These are phyloP conservation scores for Macrotyloma uniflorum DNA, from an alignment of 306 rosid genomes.

Conservation along the genomic window DNA sequence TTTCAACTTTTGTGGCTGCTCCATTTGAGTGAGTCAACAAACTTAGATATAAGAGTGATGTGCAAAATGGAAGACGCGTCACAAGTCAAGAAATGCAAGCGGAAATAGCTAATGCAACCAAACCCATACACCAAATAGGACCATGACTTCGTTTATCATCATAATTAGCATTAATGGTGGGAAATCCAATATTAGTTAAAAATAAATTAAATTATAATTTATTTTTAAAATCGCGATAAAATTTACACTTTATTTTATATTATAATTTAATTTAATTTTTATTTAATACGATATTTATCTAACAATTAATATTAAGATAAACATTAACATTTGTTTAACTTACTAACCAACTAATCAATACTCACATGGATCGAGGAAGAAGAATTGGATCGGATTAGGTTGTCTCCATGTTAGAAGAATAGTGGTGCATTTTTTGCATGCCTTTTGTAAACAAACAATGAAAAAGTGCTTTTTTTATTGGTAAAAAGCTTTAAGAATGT, in stretches of 20 bases:
- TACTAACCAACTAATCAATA: slow-evolving; percentile 27
- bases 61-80: slow-evolving; percentile 9
- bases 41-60: neutral
- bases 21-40: slow-evolving; percentile 39
- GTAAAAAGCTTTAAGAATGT: neutral
- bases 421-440: slow-evolving; percentile 10
- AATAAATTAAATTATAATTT: no score
- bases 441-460: neutral
- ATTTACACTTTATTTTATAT: no score
- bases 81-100: slow-evolving; percentile 32
- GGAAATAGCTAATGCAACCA: slow-evolving; percentile 17
- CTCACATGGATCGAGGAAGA: neutral
- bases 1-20: slow-evolving; percentile 19
- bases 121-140: neutral
- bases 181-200: no score
- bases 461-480: neutral
- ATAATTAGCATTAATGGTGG: neutral
- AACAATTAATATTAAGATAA: no score
- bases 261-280: no score
- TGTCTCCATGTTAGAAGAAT: slow-evolving; percentile 15
- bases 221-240: no score
- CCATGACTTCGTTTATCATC: neutral
- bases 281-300: no score
- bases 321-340: neutral
- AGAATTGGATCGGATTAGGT: slow-evolving; percentile 5